phyloP scores from a whole-genome alignment of 2,329 filamentous ascomycete species.

The Dactylellina parvicollis region DNA sequence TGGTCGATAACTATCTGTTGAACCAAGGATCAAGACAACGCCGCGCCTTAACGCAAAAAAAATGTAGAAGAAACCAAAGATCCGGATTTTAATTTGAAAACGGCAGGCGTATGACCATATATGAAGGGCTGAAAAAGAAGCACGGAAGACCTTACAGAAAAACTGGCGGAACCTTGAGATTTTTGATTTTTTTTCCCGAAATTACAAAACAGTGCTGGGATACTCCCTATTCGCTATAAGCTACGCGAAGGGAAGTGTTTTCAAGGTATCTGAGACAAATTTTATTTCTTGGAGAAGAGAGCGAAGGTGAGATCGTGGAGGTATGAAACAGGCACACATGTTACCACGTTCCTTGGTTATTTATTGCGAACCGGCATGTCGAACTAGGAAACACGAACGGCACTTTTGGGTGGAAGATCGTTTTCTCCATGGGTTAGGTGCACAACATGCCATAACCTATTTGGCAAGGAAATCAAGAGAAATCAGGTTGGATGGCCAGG shows the following conservation, averaged over 20 bases:
- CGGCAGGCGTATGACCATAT: too few relatives aligned
- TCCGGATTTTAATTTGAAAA: too few relatives aligned
- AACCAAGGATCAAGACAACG: too few relatives aligned
- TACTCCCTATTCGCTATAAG: conserved; percentile 8
- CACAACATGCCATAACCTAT: background rate
- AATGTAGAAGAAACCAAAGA: too few relatives aligned
- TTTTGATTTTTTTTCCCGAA: conserved; percentile 26
- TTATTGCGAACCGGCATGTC: conserved; percentile 18
- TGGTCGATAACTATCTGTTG: too few relatives aligned
- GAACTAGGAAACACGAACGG: background rate
- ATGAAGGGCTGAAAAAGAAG: too few relatives aligned
- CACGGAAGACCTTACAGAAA: background rate
- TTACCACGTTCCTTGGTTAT: conserved; percentile 25
- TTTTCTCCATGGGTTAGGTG: background rate
- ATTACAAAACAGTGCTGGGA: conserved; percentile 24
- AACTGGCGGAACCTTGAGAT: background rate
- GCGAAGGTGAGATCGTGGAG: conserved; percentile 25
- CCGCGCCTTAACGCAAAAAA: too few relatives aligned
- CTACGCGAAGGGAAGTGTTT: background rate
- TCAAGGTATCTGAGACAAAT: background rate
- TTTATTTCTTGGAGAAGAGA: background rate
- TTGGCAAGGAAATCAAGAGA: background rate
- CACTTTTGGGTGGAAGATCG: background rate
- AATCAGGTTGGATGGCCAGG: background rate
- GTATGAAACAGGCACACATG: conserved; percentile 42